Evolutionary conservation across 1,284 basidiomycete genomes (phyloP).

Genomic region (Fereydounia khargensis): DNA sequence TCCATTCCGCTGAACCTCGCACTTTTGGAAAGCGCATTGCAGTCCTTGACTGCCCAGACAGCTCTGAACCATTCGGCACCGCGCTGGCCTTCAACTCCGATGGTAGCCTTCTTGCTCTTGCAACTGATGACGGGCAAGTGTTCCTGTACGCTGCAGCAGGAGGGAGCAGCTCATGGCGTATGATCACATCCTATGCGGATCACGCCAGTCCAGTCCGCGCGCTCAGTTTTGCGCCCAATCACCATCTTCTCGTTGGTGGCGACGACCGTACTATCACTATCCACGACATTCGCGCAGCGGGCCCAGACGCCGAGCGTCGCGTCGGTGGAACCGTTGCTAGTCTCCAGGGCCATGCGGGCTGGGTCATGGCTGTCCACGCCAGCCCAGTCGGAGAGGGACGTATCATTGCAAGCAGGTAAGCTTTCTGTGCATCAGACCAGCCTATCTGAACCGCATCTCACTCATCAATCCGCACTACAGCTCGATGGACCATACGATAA

Average conservation of each 20-base stretch:
- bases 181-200: slow-evolving; percentile 9
- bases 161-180: too few relatives aligned
- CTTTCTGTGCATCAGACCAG: neutral
- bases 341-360: slow-evolving; percentile 17
- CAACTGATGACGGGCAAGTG: slow-evolving; percentile 12
- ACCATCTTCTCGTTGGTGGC: slow-evolving; percentile 14
- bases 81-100: slow-evolving; percentile 12
- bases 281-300: slow-evolving; percentile 18
- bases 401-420: slow-evolving; percentile 14
- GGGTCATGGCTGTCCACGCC: slow-evolving; percentile 5
- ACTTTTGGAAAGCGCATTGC: slow-evolving; percentile 5
- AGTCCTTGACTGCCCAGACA: neutral
- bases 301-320: neutral
- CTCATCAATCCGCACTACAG: slow-evolving; percentile 1
- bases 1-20: slow-evolving; percentile 4
- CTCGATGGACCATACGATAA: slow-evolving; percentile 20
- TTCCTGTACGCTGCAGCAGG: slow-evolving; percentile 20
- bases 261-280: slow-evolving; percentile 26
- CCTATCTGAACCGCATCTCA: too few relatives aligned
- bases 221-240: slow-evolving; percentile 4
- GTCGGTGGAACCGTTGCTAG: slow-evolving; percentile 12
- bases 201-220: slow-evolving; percentile 22
- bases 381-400: neutral
- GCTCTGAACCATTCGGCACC: slow-evolving; percentile 11
- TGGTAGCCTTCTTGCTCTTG: slow-evolving; percentile 6